These are phyloP conservation scores for Venturiaceae sp. DNA, from an alignment of 2,329 filamentous ascomycete genomes.

Conservation along the genomic window DNA sequence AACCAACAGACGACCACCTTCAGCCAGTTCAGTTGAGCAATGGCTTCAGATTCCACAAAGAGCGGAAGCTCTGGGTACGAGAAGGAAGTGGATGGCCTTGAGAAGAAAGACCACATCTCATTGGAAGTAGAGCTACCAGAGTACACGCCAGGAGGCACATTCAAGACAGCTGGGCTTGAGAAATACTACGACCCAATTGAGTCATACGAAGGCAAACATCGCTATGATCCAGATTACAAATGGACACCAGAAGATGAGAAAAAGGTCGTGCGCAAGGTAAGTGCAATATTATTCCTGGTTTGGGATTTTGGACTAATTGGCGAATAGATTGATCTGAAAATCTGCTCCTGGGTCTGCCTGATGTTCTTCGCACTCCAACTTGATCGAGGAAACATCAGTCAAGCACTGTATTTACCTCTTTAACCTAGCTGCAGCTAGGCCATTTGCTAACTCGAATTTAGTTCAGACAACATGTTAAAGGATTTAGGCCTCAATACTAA, in stretches of 20 bases:
- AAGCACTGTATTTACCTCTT: too few species aligned
- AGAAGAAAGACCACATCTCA: not conserved
- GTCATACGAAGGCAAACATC: slow-evolving; percentile 48
- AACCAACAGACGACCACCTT: not conserved
- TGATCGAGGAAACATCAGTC: slow-evolving; percentile 52
- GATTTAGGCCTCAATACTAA: slow-evolving; percentile 40
- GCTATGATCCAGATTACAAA: slow-evolving; percentile 46
- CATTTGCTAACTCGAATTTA: too few species aligned
- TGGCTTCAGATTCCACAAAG: not conserved
- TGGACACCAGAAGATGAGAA: slow-evolving; percentile 50
- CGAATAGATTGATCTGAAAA: slow-evolving; percentile 28
- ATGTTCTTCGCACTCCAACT: slow-evolving; percentile 58
- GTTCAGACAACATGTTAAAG: slow-evolving; percentile 50
- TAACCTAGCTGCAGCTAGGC: too few species aligned
- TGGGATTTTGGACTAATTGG: not conserved
- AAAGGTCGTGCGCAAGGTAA: slow-evolving; percentile 43
- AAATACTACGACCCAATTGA: slow-evolving; percentile 41
- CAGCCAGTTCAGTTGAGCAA: not conserved
- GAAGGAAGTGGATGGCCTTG: not conserved
- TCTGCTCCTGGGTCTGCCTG: slow-evolving; percentile 38
- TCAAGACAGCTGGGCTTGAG: slow-evolving; percentile 9
- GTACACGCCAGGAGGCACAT: not conserved
- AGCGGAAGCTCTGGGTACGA: not conserved
- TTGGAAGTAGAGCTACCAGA: not conserved
- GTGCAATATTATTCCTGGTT: slow-evolving; percentile 9